Evolutionary conservation across 2,329 filamentous ascomycete genomes (phyloP).

Genomic region (Cladosporium velox): DNA sequence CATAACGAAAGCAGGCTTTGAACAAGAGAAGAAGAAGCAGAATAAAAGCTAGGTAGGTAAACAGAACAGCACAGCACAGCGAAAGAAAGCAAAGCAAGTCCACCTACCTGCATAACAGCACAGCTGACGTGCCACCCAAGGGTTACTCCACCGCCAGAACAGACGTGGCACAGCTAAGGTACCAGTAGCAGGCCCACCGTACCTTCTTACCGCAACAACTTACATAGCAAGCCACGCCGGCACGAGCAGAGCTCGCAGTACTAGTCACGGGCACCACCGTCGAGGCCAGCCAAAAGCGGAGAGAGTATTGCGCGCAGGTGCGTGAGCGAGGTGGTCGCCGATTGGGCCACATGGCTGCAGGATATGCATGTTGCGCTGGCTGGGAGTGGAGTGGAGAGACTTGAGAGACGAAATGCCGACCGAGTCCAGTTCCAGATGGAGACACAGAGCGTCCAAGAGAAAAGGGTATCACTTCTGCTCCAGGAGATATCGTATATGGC

Average conservation of each 20-base stretch:
- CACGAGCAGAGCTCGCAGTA: background rate
- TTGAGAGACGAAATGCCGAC: background rate
- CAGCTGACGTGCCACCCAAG: background rate
- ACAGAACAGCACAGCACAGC: background rate
- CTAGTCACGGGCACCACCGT: background rate
- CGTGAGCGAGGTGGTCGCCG: background rate
- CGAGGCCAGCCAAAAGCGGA: constrained; percentile 4
- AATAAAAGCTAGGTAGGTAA: background rate
- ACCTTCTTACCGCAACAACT: constrained; percentile 6
- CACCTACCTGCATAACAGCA: background rate
- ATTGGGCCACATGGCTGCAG: constrained; percentile 14
- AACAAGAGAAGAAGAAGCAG: background rate
- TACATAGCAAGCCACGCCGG: background rate
- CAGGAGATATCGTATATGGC: no score
- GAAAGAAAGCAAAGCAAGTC: background rate
- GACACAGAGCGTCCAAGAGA: background rate
- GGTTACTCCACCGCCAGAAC: background rate
- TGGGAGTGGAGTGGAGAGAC: constrained; percentile 7
- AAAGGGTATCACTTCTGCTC: background rate
- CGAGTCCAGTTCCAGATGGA: background rate
- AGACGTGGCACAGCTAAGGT: constrained; percentile 2
- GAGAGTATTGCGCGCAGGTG: constrained; percentile 7
- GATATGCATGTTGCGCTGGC: constrained; percentile 20
- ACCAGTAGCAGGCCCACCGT: background rate
- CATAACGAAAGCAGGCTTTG: constrained; percentile 5